A percentile compares a stretch with the other conserved stretches of the same genome.
Evolutionary conservation across 202 grass and related monocot genomes (phyloP).

Genomic region (Zoysia matrella): DNA sequence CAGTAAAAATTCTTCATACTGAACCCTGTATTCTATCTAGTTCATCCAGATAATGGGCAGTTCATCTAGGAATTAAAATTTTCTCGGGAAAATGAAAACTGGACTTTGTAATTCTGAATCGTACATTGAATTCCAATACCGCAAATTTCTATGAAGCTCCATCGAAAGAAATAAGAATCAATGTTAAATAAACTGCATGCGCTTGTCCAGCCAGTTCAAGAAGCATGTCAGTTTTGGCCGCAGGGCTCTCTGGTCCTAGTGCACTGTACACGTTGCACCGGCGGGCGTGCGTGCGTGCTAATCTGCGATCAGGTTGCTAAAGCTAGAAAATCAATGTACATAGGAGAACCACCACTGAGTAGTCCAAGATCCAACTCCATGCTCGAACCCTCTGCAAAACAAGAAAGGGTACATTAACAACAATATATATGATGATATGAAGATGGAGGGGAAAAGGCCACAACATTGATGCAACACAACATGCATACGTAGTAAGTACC

Average conservation of each 20-base stretch:
- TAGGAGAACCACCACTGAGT: conserved; percentile 46
- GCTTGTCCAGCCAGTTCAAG: conserved; percentile 27
- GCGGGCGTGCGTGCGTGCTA: neutral
- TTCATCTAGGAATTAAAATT: conserved; percentile 17
- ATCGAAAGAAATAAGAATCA: conserved; percentile 22
- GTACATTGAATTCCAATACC: conserved; percentile 9
- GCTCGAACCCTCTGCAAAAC: conserved; percentile 47
- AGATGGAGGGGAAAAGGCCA: too few relatives aligned
- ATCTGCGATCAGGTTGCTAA: conserved; percentile 34
- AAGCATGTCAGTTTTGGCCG: conserved; percentile 7
- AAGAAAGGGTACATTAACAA: neutral
- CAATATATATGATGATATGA: neutral
- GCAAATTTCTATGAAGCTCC: conserved; percentile 22
- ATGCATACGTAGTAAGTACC: conserved; percentile 29
- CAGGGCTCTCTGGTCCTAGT: neutral
- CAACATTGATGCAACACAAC: too few relatives aligned
- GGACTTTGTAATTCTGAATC: neutral
- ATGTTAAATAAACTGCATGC: conserved; percentile 29
- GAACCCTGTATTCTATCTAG: too few relatives aligned
- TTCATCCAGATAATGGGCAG: neutral
- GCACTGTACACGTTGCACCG: conserved; percentile 12
- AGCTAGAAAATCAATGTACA: conserved; percentile 66
- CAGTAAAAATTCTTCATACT: too few relatives aligned
- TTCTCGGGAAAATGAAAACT: conserved; percentile 26
- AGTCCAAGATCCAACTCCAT: conserved; percentile 36